These are phyloP conservation scores for Eleusine coracana DNA, from an alignment of 176 grass and related monocot species.

Conservation along the genomic window DNA sequence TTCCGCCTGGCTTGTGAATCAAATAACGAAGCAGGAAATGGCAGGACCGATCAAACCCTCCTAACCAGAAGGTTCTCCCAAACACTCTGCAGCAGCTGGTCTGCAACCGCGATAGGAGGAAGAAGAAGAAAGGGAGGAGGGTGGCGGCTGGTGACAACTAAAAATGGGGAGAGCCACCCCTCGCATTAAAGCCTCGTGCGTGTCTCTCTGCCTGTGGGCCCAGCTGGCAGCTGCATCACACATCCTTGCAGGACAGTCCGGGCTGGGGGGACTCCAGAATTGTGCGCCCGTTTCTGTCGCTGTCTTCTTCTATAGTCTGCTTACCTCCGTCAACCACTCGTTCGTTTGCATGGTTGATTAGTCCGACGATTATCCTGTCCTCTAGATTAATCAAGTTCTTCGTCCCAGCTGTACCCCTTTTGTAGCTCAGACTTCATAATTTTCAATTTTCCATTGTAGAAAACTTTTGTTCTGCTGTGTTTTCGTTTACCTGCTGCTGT, in stretches of 20 bases:
- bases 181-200: conserved; percentile 35
- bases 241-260: background rate
- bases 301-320: background rate
- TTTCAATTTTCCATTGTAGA: background rate
- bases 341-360: conserved; percentile 32
- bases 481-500: background rate
- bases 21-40: background rate
- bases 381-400: conserved; percentile 1
- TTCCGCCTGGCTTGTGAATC: background rate
- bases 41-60: background rate
- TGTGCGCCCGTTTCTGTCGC: background rate
- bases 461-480: conserved; percentile 7
- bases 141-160: conserved; percentile 8
- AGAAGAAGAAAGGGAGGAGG: background rate
- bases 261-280: background rate
- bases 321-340: conserved; percentile 33
- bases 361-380: conserved; percentile 18
- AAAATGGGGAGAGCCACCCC: conserved; percentile 8
- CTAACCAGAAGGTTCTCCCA: conserved; percentile 29
- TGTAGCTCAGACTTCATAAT: background rate
- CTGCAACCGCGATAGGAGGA: background rate
- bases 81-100: conserved; percentile 3
- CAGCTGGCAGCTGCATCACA: background rate
- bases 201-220: conserved; percentile 15
- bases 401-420: background rate